phyloP scores from a whole-genome alignment of 805 yeast genomes.

The Kregervanrija delftensis region DNA sequence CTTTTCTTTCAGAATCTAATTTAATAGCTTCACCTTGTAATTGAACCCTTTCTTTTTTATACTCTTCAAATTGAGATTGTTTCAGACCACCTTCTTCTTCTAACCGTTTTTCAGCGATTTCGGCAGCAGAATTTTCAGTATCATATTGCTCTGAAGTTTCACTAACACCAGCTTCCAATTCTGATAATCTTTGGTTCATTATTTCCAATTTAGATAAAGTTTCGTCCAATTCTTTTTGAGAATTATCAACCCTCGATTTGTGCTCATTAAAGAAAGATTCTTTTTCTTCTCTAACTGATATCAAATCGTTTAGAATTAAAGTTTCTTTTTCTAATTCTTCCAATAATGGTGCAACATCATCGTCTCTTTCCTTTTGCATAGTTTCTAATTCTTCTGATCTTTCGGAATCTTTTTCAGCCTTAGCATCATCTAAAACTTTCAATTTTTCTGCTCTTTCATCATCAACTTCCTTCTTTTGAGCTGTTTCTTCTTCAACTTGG shows the following conservation, averaged over 20 bases:
- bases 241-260: slow-evolving; percentile 37
- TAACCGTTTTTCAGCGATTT: slow-evolving; percentile 16
- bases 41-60: slow-evolving; percentile 24
- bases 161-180: slow-evolving; percentile 28
- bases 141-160: slow-evolving; percentile 13
- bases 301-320: slow-evolving; percentile 41
- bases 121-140: slow-evolving; percentile 23
- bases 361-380: slow-evolving; percentile 47
- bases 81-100: slow-evolving; percentile 5
- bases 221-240: slow-evolving; percentile 34
- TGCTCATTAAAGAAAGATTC: slow-evolving; percentile 40
- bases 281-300: slow-evolving; percentile 40
- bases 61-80: slow-evolving; percentile 23
- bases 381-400: slow-evolving; percentile 40
- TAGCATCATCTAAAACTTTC: slow-evolving; percentile 36
- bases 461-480: slow-evolving; percentile 34
- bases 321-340: slow-evolving; percentile 46
- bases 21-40: slow-evolving; percentile 37
- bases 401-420: slow-evolving; percentile 35
- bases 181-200: slow-evolving; percentile 35
- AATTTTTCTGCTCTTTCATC: slow-evolving; percentile 36
- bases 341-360: slow-evolving; percentile 45
- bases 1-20: slow-evolving; percentile 34
- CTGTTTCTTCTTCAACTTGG: slow-evolving; percentile 33
- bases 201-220: slow-evolving; percentile 38